These are phyloP conservation scores for Lasiosphaeria hispida DNA, from an alignment of 495 filamentous ascomycete species.

Conservation along the genomic window DNA sequence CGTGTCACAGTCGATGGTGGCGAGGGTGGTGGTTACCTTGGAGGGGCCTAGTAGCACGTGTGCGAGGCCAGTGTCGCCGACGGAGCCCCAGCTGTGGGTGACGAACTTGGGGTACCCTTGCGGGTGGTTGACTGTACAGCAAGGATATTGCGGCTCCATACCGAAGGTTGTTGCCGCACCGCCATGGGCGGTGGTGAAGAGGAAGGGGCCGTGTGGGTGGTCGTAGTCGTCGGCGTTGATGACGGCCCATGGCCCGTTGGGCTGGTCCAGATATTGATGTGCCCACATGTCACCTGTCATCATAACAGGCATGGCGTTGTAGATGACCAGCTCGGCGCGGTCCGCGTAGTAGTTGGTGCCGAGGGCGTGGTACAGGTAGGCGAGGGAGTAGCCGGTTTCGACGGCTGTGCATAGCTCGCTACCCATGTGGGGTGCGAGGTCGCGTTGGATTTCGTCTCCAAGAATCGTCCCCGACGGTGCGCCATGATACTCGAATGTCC, in stretches of 20 bases:
- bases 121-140: conserved; percentile 64
- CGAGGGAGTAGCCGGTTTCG: conserved; percentile 34
- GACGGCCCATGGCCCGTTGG: conserved; percentile 52
- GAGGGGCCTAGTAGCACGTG: conserved; percentile 44
- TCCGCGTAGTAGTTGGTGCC: conserved; percentile 57
- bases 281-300: conserved; percentile 60
- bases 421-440: conserved; percentile 27
- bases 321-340: conserved; percentile 54
- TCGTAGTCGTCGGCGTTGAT: conserved; percentile 16
- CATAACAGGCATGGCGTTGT: conserved; percentile 58
- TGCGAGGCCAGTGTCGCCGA: conserved; percentile 36
- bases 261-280: conserved; percentile 57
- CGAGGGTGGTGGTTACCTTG: conserved; percentile 21
- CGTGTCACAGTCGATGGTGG: conserved; percentile 38
- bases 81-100: conserved; percentile 25
- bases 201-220: conserved; percentile 13
- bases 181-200: conserved; percentile 24
- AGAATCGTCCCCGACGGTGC: conserved; percentile 30
- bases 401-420: conserved; percentile 36
- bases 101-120: conserved; percentile 62
- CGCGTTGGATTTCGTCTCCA: conserved; percentile 30
- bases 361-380: conserved; percentile 36
- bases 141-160: conserved; percentile 46
- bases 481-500: conserved; percentile 29
- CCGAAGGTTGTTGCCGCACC: conserved; percentile 39